Percentiles rank a stretch among this genome's conserved stretches.
phyloP scores from a whole-genome alignment of 768 basidiomycete genomes.

The Fistulinella prunicolor region DNA sequence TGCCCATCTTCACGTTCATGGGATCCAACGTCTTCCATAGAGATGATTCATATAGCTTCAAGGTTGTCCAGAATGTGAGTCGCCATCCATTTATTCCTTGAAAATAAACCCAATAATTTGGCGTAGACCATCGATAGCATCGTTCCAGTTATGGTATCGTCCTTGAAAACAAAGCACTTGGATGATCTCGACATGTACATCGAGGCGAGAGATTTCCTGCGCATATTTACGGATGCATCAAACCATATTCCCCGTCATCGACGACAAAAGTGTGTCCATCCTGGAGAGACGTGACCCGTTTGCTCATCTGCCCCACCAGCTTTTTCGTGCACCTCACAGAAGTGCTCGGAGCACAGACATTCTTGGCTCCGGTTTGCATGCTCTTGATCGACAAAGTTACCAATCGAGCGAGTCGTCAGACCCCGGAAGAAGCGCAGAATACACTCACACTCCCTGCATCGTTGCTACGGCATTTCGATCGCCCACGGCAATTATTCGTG shows the following conservation, averaged over 20 bases:
- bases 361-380: slow-evolving; percentile 80
- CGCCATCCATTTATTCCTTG: background rate
- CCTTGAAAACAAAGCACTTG: slow-evolving; percentile 58
- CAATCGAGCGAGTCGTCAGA: slow-evolving; percentile 65
- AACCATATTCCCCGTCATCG: slow-evolving; percentile 92
- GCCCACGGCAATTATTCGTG: slow-evolving; percentile 52
- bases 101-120: background rate
- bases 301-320: slow-evolving; percentile 37
- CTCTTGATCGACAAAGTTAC: slow-evolving; percentile 78
- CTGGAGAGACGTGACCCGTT: background rate
- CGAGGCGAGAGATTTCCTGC: slow-evolving; percentile 76
- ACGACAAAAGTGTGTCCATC: slow-evolving; percentile 65
- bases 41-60: slow-evolving; percentile 94
- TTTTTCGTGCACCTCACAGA: slow-evolving; percentile 89
- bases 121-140: slow-evolving; percentile 86
- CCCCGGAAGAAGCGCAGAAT: slow-evolving; percentile 52
- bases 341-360: slow-evolving; percentile 75
- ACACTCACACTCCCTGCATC: slow-evolving; percentile 66
- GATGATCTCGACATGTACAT: slow-evolving; percentile 60
- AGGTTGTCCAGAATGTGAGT: slow-evolving; percentile 85
- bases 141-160: slow-evolving; percentile 88
- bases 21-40: slow-evolving; percentile 97
- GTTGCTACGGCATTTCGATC: slow-evolving; percentile 54
- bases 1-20: slow-evolving; percentile 99
- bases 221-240: slow-evolving; percentile 91